Conservation (phyloP, 805 yeast species). For the Yamadazyma philogaea region DNA sequence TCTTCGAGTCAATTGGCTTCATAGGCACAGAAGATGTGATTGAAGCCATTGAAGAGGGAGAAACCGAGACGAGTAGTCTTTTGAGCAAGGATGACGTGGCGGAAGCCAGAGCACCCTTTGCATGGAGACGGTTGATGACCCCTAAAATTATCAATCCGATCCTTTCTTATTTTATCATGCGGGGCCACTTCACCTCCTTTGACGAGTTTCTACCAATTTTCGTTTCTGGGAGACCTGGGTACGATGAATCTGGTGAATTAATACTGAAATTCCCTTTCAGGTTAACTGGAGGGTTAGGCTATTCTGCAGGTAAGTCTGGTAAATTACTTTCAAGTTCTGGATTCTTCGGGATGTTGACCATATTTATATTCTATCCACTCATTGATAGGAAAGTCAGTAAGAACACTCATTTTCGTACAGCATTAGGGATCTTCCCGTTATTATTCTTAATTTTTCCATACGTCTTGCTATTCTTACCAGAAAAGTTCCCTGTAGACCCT, state of each 20-base stretch:
- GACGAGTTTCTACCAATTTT: conserved; percentile 56
- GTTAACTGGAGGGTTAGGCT: conserved; percentile 35
- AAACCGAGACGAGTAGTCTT: conserved; percentile 4
- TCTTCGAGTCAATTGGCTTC: conserved; percentile 1
- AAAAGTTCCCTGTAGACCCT: conserved; percentile 31
- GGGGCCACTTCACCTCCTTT: conserved; percentile 47
- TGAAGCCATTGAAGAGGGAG: conserved; percentile 3
- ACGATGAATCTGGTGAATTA: conserved; percentile 11
- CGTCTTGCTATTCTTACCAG: conserved; percentile 40
- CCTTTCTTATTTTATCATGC: conserved; percentile 36
- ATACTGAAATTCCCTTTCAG: conserved; percentile 27
- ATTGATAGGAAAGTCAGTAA: conserved; percentile 36
- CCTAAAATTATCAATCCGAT: conserved; percentile 26
- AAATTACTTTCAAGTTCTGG: conserved; percentile 36
- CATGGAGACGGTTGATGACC: conserved; percentile 18
- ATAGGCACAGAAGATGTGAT: background rate
- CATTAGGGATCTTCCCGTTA: conserved; percentile 42
- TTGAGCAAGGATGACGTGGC: background rate
- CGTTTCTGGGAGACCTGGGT: conserved; percentile 31
- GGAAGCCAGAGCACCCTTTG: background rate
- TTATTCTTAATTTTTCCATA: conserved; percentile 47
- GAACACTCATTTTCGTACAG: conserved; percentile 38
- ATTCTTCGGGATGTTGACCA: conserved; percentile 34
- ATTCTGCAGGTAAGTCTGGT: conserved; percentile 27
- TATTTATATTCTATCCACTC: conserved; percentile 39